phyloP scores from a whole-genome alignment of 2,329 filamentous ascomycete species.

The Arthrobotrys sinensis region DNA sequence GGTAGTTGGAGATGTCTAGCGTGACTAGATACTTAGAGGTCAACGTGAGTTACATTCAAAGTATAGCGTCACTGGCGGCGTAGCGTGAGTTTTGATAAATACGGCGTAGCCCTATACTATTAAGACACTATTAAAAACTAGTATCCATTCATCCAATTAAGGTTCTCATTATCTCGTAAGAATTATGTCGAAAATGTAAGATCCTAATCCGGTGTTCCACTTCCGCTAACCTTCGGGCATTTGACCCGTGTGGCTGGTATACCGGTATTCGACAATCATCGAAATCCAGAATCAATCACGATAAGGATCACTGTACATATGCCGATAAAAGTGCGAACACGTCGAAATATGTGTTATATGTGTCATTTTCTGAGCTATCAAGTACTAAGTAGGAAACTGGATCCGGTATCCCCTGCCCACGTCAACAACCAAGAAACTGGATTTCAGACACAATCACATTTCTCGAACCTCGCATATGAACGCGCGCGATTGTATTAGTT shows the following conservation, averaged over 20 bases:
- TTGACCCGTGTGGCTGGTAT: constrained; percentile 8
- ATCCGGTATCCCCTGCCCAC: constrained; percentile 8
- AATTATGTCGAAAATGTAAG: too few relatives aligned
- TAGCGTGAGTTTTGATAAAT: too few relatives aligned
- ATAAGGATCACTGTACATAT: constrained; percentile 8
- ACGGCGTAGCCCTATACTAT: too few relatives aligned
- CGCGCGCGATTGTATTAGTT: neutral
- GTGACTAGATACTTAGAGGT: too few relatives aligned
- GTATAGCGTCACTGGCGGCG: too few relatives aligned
- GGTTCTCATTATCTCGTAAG: too few relatives aligned
- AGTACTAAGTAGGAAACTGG: constrained; percentile 16
- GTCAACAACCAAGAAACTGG: constrained; percentile 7
- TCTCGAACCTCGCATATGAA: neutral
- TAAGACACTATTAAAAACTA: too few relatives aligned
- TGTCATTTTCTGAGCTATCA: constrained; percentile 12
- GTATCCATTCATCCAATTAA: too few relatives aligned
- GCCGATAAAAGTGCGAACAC: constrained; percentile 1
- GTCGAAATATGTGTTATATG: constrained; percentile 7
- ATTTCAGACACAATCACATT: neutral
- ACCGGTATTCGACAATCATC: neutral
- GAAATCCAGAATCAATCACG: neutral
- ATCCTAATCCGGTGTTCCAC: too few relatives aligned
- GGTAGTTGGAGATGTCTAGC: too few relatives aligned
- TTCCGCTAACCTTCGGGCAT: neutral
- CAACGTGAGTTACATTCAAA: too few relatives aligned